Conservation (phyloP, 2,329 filamentous ascomycete species). For the Endoconidiophora laricicola region DNA sequence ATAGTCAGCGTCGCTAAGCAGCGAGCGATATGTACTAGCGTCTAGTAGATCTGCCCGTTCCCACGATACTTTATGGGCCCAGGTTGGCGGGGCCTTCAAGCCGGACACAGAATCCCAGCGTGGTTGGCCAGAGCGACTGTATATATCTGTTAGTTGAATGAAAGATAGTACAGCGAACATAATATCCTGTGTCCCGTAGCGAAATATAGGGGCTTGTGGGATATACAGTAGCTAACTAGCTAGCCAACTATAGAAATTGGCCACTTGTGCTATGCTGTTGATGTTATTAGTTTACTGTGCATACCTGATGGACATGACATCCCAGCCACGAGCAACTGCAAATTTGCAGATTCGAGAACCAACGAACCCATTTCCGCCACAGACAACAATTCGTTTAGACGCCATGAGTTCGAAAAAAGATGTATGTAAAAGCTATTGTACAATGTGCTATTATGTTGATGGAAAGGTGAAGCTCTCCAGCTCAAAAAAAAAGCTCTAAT, state of each 20-base stretch:
- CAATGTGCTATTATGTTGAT: neutral
- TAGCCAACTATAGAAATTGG: too few species aligned
- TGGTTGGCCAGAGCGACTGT: slow-evolving; percentile 77
- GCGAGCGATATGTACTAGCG: slow-evolving; percentile 59
- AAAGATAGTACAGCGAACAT: neutral
- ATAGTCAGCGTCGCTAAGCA: slow-evolving; percentile 61
- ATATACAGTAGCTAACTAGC: too few species aligned
- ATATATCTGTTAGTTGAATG: neutral
- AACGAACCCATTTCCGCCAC: slow-evolving; percentile 84
- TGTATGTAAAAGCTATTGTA: too few species aligned
- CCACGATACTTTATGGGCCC: slow-evolving; percentile 75
- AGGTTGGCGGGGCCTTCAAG: slow-evolving; percentile 52
- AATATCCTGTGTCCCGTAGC: neutral
- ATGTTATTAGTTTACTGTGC: slow-evolving; percentile 2
- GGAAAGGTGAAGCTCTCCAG: neutral
- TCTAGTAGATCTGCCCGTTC: slow-evolving; percentile 74
- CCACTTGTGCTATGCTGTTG: too few species aligned
- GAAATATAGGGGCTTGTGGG: too few species aligned
- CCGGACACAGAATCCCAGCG: slow-evolving; percentile 68
- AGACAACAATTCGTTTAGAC: slow-evolving; percentile 71
- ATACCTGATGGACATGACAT: slow-evolving; percentile 83
- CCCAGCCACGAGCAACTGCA: slow-evolving; percentile 71
- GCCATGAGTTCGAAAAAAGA: slow-evolving; percentile 28
- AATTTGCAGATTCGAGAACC: slow-evolving; percentile 81
- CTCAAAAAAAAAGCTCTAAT: too few species aligned